Conservation (phyloP, 805 yeast genomes). For the Kluyveromyces siamensis region DNA sequence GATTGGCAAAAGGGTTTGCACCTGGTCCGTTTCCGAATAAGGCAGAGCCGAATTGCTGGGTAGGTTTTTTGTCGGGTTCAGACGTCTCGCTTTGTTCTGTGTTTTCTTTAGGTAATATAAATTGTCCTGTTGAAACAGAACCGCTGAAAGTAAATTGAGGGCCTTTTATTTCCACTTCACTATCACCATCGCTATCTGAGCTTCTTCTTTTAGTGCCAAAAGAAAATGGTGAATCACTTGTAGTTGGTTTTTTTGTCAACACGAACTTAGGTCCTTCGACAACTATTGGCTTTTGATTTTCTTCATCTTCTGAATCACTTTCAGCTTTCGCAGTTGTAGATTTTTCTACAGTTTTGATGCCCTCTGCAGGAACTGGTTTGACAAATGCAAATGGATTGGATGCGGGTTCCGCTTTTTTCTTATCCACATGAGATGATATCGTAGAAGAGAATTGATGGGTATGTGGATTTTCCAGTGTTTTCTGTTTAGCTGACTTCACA, state of each 20-base stretch:
- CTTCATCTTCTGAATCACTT: slow-evolving; percentile 15
- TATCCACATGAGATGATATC: not conserved
- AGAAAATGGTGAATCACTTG: slow-evolving; percentile 42
- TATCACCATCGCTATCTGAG: slow-evolving; percentile 23
- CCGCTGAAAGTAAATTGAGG: slow-evolving; percentile 33
- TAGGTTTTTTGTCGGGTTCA: not conserved
- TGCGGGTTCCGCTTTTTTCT: not conserved
- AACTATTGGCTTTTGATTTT: slow-evolving; percentile 53
- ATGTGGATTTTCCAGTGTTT: slow-evolving; percentile 1
- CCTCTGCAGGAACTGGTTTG: slow-evolving; percentile 8
- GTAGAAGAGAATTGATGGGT: slow-evolving; percentile 8
- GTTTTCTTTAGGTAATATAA: slow-evolving; percentile 21
- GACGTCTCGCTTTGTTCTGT: not conserved
- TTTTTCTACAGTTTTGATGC: slow-evolving; percentile 1
- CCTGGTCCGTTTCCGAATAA: not conserved
- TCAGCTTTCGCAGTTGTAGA: slow-evolving; percentile 3
- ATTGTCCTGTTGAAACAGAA: slow-evolving; percentile 27
- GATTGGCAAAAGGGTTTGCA: not conserved
- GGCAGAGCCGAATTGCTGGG: not conserved
- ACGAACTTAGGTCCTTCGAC: slow-evolving; percentile 68
- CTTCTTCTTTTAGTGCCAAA: slow-evolving; percentile 26
- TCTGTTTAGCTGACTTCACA: slow-evolving; percentile 21
- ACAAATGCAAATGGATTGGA: not conserved
- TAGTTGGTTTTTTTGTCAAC: slow-evolving; percentile 37
- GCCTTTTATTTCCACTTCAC: slow-evolving; percentile 29